Evolutionary conservation across 495 filamentous ascomycete genomes (phyloP).

Genomic region (Neurospora sp.): DNA sequence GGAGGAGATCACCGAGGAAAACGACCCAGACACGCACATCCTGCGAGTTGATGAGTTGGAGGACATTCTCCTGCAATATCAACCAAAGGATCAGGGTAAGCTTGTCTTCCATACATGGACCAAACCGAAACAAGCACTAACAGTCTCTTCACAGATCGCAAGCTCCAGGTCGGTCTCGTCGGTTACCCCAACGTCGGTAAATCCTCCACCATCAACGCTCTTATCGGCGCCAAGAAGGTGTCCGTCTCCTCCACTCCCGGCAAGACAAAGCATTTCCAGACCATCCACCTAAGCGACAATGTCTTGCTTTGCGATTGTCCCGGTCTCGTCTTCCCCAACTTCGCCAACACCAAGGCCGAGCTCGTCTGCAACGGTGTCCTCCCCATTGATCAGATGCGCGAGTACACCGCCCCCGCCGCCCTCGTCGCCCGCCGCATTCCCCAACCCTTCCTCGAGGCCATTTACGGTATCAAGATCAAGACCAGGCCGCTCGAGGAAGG

Average conservation of each 20-base stretch:
- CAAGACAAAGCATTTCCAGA: constrained; percentile 99
- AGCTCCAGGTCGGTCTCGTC: constrained; percentile 84
- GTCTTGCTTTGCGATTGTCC: constrained; percentile 97
- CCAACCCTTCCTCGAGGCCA: constrained; percentile 76
- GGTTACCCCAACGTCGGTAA: constrained; percentile 99
- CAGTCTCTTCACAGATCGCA: constrained; percentile 36
- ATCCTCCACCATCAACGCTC: constrained; percentile 96
- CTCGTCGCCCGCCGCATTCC: constrained; percentile 89
- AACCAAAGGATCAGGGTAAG: constrained; percentile 46
- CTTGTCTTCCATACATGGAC: neutral
- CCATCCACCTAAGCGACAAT: constrained; percentile 79
- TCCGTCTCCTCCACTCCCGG: constrained; percentile 95
- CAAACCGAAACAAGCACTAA: neutral
- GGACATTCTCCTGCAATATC: constrained; percentile 69
- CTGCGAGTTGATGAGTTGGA: constrained; percentile 88
- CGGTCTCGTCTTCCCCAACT: constrained; percentile 97
- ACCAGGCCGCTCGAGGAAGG: constrained; percentile 84
- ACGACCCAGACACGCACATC: constrained; percentile 62
- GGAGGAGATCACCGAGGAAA: constrained; percentile 19
- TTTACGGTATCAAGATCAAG: constrained; percentile 85
- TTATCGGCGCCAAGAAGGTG: constrained; percentile 96
- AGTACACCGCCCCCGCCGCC: constrained; percentile 79
- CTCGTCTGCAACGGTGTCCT: constrained; percentile 92
- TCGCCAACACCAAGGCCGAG: constrained; percentile 92
- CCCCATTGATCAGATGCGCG: constrained; percentile 92